These are phyloP conservation scores for Aspergillus ellipticus DNA, from an alignment of 495 filamentous ascomycete genomes.

Conservation along the genomic window DNA sequence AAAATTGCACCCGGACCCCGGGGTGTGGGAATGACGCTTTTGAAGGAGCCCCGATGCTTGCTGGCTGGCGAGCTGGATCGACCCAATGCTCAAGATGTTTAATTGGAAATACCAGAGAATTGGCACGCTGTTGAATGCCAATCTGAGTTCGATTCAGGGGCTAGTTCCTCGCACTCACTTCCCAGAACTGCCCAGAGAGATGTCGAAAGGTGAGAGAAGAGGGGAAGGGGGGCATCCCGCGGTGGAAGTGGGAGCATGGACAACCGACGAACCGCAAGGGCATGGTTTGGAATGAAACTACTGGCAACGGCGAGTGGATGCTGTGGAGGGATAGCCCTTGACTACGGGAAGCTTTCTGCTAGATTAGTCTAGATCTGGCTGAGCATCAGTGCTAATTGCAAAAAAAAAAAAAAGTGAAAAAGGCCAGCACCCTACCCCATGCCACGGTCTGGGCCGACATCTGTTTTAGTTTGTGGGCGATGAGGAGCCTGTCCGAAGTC, in stretches of 20 bases:
- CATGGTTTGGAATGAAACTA: conserved; percentile 6
- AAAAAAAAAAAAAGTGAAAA: not conserved
- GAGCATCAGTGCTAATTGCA: not conserved
- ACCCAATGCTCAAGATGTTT: not conserved
- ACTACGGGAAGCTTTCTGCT: conserved; percentile 12
- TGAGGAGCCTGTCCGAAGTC: not conserved
- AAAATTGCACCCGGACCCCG: not conserved
- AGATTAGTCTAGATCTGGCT: not conserved
- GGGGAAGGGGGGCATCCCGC: not conserved
- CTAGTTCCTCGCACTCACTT: not conserved
- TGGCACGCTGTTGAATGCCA: not conserved
- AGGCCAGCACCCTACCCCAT: not conserved
- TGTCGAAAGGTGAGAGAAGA: conserved; percentile 1
- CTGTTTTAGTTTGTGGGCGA: not conserved
- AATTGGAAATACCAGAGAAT: not conserved
- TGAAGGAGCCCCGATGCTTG: not conserved
- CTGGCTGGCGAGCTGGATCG: not conserved
- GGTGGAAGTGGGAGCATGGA: not conserved
- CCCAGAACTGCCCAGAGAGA: not conserved
- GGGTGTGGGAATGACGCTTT: not conserved
- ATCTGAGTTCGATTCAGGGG: not conserved
- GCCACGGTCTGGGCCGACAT: not conserved
- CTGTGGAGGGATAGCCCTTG: conserved; percentile 7
- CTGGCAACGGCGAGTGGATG: conserved; percentile 11
- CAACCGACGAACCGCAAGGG: conserved; percentile 7